Evolutionary conservation across 192 early-diverging fungal species (phyloP), one percentile per base, ranked within the genome.

Genomic region (Dispira parvispora): DNA sequence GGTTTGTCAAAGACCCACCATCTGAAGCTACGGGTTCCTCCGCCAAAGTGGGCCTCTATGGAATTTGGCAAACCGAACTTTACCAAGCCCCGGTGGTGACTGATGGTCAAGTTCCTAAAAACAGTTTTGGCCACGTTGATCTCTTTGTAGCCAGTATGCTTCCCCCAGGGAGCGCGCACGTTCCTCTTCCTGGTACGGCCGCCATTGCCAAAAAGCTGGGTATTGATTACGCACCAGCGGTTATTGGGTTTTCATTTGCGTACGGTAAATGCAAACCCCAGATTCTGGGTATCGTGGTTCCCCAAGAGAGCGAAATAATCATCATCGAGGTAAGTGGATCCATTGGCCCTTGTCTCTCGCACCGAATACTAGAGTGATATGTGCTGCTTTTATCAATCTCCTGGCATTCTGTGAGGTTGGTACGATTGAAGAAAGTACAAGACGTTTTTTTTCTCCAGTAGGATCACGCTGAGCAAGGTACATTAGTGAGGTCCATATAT

Each of bases 21-120:
- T 4, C 60, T 11, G 38, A 50, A 10, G 45, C 45, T 53, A 62
- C 38, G 66, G 54, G 71, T 25, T 18, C 67, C 62, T 61, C 62
- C 46, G 44, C 73, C 28, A 64, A 71, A 62, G 70, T 73, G 2
- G 74, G 70, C 11, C 71, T 89, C 32, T 96, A 80, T 68, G 94
- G 85, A 42, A 83, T 85, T 61, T 96, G 91, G 92, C 92, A 98
- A 71, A 96, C 92, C 11, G 76, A 79, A 43, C 63, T 67, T 16
- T 86, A 84, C 68, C 56, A 69, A 25, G 72, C 89, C 0, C 72
- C 76, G 46, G 77, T 79, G 42, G 74, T 94, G 11, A 66, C 74
- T 11, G 71, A 88, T 25, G 92, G 92, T 11, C 79, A 68, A 27
- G 83, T 97, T 16, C 88, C 92, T 10, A 76, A 82, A 52, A 92